phyloP scores from a whole-genome alignment of 192 early-diverging fungal genomes.

The Backusella westeae region DNA sequence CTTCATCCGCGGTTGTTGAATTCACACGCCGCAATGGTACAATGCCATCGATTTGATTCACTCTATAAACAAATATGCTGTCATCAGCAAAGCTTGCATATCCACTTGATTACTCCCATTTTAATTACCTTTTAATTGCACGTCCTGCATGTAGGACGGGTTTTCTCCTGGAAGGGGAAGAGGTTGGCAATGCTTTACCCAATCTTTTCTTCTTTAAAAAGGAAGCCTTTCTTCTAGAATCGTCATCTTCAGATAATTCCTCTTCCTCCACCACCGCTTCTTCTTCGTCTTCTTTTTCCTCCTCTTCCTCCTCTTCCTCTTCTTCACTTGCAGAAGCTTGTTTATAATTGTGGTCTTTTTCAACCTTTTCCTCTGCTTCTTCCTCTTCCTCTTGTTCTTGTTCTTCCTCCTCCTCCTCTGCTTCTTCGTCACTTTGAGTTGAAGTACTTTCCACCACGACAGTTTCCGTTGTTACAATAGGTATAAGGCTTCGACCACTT shows the following conservation, averaged over 20 bases:
- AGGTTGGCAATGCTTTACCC: not conserved
- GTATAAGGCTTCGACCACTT: not conserved
- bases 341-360: not conserved
- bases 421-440: not conserved
- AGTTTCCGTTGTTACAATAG: not conserved
- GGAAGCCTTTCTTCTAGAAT: not conserved
- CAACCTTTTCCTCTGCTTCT: not conserved
- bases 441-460: not conserved
- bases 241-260: not conserved
- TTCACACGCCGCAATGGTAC: slow-evolving; percentile 10
- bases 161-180: not conserved
- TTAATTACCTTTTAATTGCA: not conserved
- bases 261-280: not conserved
- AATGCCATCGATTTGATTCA: not conserved
- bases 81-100: not conserved
- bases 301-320: not conserved
- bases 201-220: slow-evolving; percentile 3
- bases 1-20: not conserved
- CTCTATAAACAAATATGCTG: not conserved
- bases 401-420: not conserved
- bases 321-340: not conserved
- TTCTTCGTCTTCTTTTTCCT: not conserved
- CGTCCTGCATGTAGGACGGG: not conserved
- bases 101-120: not conserved
- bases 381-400: not conserved